Conservation (phyloP, 176 grass and related monocot genomes). For the Olyra latifolia region DNA sequence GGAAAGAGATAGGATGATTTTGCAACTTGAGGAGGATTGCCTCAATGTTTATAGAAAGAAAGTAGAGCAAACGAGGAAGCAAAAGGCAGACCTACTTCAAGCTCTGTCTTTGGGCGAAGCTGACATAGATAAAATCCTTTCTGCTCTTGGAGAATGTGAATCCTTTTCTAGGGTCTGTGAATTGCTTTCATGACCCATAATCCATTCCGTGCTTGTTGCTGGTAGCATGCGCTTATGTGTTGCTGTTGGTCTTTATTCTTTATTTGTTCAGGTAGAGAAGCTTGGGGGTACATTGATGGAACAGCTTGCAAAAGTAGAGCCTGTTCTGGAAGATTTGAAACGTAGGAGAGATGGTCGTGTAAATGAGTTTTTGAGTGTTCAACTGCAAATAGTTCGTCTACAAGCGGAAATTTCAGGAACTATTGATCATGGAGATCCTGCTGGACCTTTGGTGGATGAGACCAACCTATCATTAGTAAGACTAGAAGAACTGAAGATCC, state of each 20-base stretch:
- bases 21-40: constrained; percentile 79
- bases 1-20: constrained; percentile 72
- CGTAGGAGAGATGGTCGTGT: constrained; percentile 64
- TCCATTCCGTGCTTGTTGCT: background rate
- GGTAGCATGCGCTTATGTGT: background rate
- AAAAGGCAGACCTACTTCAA: constrained; percentile 62
- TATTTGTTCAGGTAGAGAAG: constrained; percentile 59
- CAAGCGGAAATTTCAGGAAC: constrained; percentile 71
- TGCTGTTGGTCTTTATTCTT: background rate
- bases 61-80: constrained; percentile 56
- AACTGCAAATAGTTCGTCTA: constrained; percentile 53
- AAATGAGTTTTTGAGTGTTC: constrained; percentile 59
- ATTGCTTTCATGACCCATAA: background rate
- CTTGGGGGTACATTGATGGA: constrained; percentile 60
- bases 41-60: constrained; percentile 75
- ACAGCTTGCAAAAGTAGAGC: constrained; percentile 66
- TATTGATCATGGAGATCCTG: constrained; percentile 48
- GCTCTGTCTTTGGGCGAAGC: constrained; percentile 51
- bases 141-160: constrained; percentile 74
- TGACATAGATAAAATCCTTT: constrained; percentile 65
- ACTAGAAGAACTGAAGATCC: constrained; percentile 53
- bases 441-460: constrained; percentile 54
- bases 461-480: constrained; percentile 58
- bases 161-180: constrained; percentile 67
- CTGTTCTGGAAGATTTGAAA: constrained; percentile 64